Evolutionary conservation across 768 basidiomycete genomes (phyloP).

Genomic region (Trametes cingulata): DNA sequence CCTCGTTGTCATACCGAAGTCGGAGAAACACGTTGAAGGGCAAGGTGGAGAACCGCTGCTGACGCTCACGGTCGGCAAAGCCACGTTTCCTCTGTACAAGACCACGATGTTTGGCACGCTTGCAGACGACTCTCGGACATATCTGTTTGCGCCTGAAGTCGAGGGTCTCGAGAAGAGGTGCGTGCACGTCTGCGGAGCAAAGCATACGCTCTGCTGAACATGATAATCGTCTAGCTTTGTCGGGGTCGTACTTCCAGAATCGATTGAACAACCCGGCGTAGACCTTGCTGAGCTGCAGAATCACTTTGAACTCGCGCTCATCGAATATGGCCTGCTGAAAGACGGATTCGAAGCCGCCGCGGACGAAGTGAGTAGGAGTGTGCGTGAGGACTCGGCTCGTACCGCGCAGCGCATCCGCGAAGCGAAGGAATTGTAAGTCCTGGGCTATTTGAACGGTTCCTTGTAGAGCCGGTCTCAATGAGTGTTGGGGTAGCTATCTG

Average conservation of each 20-base stretch:
- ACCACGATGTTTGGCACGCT: constrained; percentile 27
- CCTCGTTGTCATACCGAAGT: constrained; percentile 15
- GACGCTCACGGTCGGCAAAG: constrained; percentile 22
- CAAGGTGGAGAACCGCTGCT: constrained; percentile 8
- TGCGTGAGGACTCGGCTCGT: constrained; percentile 22
- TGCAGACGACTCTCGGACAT: constrained; percentile 22
- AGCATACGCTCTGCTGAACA: background rate
- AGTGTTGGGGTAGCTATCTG: constrained; percentile 8
- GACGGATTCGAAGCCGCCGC: constrained; percentile 28
- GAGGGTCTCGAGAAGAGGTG: constrained; percentile 18
- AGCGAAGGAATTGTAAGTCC: constrained; percentile 14
- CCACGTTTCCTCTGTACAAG: constrained; percentile 23
- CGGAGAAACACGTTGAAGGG: background rate
- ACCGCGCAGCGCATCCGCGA: constrained; percentile 18
- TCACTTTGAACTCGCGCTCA: constrained; percentile 26
- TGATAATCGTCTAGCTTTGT: constrained; percentile 18
- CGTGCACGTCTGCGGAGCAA: background rate
- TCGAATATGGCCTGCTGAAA: constrained; percentile 27
- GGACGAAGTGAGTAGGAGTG: constrained; percentile 26
- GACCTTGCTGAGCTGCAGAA: constrained; percentile 22
- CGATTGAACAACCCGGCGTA: background rate
- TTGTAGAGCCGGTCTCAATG: background rate
- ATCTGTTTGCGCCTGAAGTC: constrained; percentile 24
- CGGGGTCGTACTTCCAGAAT: constrained; percentile 21
- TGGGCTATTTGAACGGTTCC: too few relatives aligned